Evolutionary conservation across 371 early-diverging fungal species (phyloP), one percentile per base, ranked within the genome.

Genomic region (Mucor plumbeus): DNA sequence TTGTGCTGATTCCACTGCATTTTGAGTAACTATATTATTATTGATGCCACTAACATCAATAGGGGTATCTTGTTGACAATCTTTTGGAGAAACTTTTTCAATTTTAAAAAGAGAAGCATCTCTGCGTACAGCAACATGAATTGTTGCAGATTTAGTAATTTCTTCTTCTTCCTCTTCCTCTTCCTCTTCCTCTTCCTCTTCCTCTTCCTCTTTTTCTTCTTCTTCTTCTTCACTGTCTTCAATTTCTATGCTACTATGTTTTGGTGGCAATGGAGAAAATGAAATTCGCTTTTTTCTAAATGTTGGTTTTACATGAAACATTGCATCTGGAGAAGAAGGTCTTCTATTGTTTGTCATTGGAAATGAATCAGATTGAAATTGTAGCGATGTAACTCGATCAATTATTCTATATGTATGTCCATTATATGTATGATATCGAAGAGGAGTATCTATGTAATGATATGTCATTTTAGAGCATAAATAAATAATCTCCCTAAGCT

Each of bases 91-190:
- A 10, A 40, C 33, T 56, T 71, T 71, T 15, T 68, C 59, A 43
- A 72, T 56, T 47, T 35, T 68, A n/a, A 61, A 61, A 6, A 72
- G 43, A 35, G 72, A 64, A 11, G 72, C 72, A 57, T 72, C 58
- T 15, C 39, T 56, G 34, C 69, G 60, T 7, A 68, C 65, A 10
- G 69, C 68, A 11, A 68, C 50, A 65, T 72, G 65, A 34, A 72
- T 64, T 10, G 50, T 50, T 13, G 50, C 50, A 17, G 50, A 50
- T n/a, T 35, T 53, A 4, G 72, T 47, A 6, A 21, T 43, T 15
- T 7, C n/a, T 0, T 41, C 44, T 11, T 56, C 60, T 31, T 71
- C 64, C 9, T 63, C 63, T 0, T 40, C 40, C 26, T 63, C 69
- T 21, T 50, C 53, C 11, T 69, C 69, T 15, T 53, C 43, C 1